Evolutionary conservation across 352 stramenopile species (phyloP).

Genomic region (Phytophthora brassicae): DNA sequence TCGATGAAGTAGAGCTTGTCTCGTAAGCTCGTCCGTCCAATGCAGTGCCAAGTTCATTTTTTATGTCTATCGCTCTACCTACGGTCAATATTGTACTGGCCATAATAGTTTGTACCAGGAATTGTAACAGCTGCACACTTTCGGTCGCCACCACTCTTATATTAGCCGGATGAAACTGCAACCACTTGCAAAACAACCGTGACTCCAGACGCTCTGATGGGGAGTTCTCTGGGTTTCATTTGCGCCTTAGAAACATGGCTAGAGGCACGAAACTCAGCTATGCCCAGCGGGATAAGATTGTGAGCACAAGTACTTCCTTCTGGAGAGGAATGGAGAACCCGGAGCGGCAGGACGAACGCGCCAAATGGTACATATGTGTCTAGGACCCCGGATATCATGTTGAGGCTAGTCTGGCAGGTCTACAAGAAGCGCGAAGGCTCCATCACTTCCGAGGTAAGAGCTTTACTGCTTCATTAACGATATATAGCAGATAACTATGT

Average conservation of each 20-base stretch:
- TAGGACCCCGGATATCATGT: not conserved
- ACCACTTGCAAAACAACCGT: no score
- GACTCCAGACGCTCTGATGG: no score
- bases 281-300: not conserved
- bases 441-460: not conserved
- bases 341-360: not conserved
- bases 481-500: constrained; percentile 6
- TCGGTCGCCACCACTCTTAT: no score
- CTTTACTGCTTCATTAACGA: not conserved
- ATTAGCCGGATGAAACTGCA: no score
- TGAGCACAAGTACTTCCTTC: not conserved
- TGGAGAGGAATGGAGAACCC: not conserved
- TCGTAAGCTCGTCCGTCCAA: not conserved
- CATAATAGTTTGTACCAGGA: no score
- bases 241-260: not conserved
- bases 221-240: no score
- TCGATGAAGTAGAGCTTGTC: not conserved
- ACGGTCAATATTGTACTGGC: not conserved
- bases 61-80: not conserved
- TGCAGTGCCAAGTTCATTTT: not conserved
- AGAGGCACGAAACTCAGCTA: not conserved
- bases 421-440: not conserved
- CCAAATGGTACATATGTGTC: not conserved
- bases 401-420: not conserved
- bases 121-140: no score